Evolutionary conservation across 202 grass and related monocot genomes (phyloP), one percentile per base, ranked within the genome.

Genomic region (Zoysia matrella): DNA sequence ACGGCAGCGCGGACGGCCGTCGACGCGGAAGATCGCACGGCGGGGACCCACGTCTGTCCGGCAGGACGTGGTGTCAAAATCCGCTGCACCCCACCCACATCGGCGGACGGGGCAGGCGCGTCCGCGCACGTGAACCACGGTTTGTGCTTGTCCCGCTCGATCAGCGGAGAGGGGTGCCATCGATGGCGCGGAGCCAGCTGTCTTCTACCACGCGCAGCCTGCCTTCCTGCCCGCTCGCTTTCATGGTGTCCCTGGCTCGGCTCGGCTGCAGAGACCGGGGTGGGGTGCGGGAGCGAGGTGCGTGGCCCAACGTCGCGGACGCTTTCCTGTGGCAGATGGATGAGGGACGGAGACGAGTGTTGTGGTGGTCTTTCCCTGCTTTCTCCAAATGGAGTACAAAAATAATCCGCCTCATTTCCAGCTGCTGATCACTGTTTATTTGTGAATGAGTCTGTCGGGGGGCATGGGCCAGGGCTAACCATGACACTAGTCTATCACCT

Each of bases 71-170:
- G 22, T 22, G 22, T 22, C 22, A 22, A 22, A 22, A 22, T 22
- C 22, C 22, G 22, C 22, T 22, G 22, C 22, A 0, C 22, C 5
- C 40, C 65, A 1, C 14, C 13, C 15, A 4, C 68, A 11, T 51
- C 69, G 49, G 48, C 41, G 43, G 42, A 46, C 3, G 10, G 41
- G 65, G 22, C 12, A 74, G 52, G 44, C 16, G 71, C 39, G 15
- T 16, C 1, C 8, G 41, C 72, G 41, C 72, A 60, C 22, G 72
- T 75, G 54, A 75, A 75, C 72, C 72, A 18, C 15, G 72, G 42
- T 22, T 22, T 22, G 51, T 42, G 8, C 52, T n/a, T 3, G 72
- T 45, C 0, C n/a, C 43, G 62, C 64, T 16, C 16, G 41, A 15
- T 2, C 45, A 46, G 45, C 45, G 45, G 48, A 49, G 48, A 4